phyloP scores from a whole-genome alignment of 2,329 filamentous ascomycete genomes.

The Neurospora crassa region DNA sequence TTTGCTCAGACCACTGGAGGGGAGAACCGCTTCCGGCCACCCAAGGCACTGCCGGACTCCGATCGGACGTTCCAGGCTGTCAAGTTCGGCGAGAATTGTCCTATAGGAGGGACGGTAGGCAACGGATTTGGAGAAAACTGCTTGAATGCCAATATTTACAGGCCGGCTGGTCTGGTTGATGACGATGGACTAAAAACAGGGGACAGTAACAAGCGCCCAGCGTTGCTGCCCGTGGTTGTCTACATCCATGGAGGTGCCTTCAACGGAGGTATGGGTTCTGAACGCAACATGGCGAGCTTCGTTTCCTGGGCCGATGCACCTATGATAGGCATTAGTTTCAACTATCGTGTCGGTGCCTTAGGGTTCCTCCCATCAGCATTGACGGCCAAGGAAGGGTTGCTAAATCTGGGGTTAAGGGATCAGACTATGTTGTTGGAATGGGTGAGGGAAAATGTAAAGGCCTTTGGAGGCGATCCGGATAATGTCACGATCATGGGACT shows the following conservation, averaged over 20 bases:
- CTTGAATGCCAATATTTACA: conserved; percentile 42
- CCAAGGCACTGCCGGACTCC: conserved; percentile 23
- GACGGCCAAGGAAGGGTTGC: conserved; percentile 41
- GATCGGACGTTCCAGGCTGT: conserved; percentile 23
- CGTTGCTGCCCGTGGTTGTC: conserved; percentile 39
- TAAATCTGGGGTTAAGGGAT: conserved; percentile 58
- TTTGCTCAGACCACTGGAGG: conserved; percentile 34
- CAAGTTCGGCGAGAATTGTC: conserved; percentile 30
- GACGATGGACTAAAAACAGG: conserved; percentile 15
- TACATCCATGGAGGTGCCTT: conserved; percentile 57
- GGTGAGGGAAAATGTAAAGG: conserved; percentile 49
- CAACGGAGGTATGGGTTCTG: conserved; percentile 41
- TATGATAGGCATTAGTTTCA: conserved; percentile 50
- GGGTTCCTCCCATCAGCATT: conserved; percentile 57
- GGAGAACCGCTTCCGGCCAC: conserved; percentile 36
- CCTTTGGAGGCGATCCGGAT: conserved; percentile 49
- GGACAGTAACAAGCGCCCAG: conserved; percentile 3
- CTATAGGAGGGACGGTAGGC: conserved; percentile 20
- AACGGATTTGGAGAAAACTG: conserved; percentile 36
- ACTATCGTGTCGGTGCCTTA: conserved; percentile 55
- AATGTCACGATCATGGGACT: conserved; percentile 53
- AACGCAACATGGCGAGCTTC: conserved; percentile 53
- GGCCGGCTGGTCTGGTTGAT: conserved; percentile 25
- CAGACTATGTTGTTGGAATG: conserved; percentile 50
- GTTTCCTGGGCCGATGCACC: conserved; percentile 43